Conservation (phyloP, 352 stramenopile species). For the Phytophthora podocarpi region DNA sequence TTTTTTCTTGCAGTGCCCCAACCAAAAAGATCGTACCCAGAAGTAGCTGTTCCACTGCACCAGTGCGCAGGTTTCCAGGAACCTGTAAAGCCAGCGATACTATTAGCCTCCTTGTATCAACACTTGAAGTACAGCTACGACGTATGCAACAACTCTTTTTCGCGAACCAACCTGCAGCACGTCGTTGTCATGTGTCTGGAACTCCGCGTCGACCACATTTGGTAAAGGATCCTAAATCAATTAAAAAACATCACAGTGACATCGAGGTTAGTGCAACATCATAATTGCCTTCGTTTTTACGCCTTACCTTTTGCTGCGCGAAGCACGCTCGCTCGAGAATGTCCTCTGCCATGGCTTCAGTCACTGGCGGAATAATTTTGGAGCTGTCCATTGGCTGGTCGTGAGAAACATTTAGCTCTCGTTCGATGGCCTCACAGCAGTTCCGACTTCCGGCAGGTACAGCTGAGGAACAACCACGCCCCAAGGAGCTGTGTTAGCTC, state of each 20-base stretch:
- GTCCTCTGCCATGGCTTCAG: constrained; percentile 49
- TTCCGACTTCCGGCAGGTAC: constrained; percentile 46
- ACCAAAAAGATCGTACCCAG: constrained; percentile 32
- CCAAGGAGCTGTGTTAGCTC: neutral
- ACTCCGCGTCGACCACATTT: constrained; percentile 49
- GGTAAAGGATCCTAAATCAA: constrained; percentile 37
- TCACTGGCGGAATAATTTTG: constrained; percentile 11
- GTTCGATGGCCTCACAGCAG: constrained; percentile 49
- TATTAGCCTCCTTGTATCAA: neutral
- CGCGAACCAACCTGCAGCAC: constrained; percentile 38
- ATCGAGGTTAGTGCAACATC: neutral
- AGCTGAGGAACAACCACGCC: constrained; percentile 29
- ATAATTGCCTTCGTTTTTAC: neutral
- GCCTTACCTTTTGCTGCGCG: constrained; percentile 51
- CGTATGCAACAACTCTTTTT: neutral
- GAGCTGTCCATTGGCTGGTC: constrained; percentile 33
- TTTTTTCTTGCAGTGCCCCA: neutral
- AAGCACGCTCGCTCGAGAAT: constrained; percentile 83
- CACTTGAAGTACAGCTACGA: neutral
- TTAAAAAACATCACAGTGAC: neutral
- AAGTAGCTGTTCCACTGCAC: constrained; percentile 55
- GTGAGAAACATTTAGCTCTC: constrained; percentile 29
- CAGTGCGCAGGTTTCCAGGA: constrained; percentile 40
- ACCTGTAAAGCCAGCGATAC: constrained; percentile 31
- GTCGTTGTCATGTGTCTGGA: constrained; percentile 44